A percentile compares a stretch with the other conserved stretches of the same genome.
phyloP scores from a whole-genome alignment of 2,329 filamentous ascomycete genomes.

The Lachnum nothofagi region DNA sequence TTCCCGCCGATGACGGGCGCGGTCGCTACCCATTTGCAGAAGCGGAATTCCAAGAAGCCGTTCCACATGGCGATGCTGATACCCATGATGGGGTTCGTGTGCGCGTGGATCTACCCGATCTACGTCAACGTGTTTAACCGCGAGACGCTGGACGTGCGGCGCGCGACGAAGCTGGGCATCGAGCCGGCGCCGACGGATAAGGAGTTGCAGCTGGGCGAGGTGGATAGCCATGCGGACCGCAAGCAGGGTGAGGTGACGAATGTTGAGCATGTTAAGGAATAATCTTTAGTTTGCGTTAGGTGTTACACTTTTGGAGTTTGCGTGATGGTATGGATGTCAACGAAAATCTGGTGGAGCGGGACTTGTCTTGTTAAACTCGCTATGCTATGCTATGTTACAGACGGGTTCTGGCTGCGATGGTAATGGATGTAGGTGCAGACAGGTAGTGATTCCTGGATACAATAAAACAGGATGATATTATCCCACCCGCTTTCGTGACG shows the following conservation, averaged over 20 bases:
- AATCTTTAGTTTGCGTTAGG: too few relatives aligned
- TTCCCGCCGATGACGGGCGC: conserved; percentile 67
- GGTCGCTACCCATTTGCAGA: conserved; percentile 35
- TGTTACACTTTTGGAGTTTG: too few relatives aligned
- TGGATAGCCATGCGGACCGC: conserved; percentile 1
- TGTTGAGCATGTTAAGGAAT: too few relatives aligned
- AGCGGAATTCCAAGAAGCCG: conserved; percentile 11
- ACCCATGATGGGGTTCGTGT: conserved; percentile 32
- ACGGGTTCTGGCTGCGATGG: too few relatives aligned
- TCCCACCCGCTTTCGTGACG: too few relatives aligned
- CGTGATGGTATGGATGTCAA: too few relatives aligned
- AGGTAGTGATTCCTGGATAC: too few relatives aligned
- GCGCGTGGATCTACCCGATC: conserved; percentile 33
- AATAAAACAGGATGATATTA: too few relatives aligned
- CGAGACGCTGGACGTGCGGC: conserved; percentile 29
- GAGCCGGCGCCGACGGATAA: conserved; percentile 5
- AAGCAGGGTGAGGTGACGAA: not conserved
- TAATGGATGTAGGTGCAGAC: too few relatives aligned
- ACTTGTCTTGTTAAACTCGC: too few relatives aligned
- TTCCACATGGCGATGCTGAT: conserved; percentile 31
- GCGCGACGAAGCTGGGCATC: conserved; percentile 15
- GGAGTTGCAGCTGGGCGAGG: conserved; percentile 7
- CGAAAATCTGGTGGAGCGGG: too few relatives aligned
- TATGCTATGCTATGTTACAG: too few relatives aligned
- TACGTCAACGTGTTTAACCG: conserved; percentile 33